Evolutionary conservation across 805 yeast genomes (phyloP).

Genomic region (Sugiyamaella marilandica): DNA sequence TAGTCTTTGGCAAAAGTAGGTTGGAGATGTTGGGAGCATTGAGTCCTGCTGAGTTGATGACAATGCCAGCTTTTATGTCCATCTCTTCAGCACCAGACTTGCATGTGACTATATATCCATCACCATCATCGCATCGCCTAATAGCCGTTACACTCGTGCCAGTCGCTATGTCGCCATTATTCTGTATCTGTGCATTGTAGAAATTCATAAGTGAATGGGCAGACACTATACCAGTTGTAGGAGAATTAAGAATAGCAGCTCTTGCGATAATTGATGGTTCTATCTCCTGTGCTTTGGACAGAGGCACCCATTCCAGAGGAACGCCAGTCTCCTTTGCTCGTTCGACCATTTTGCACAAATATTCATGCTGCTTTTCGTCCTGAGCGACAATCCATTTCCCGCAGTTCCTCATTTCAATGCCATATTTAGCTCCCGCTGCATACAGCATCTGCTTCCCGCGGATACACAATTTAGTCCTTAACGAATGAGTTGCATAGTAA

Average conservation of each 20-base stretch:
- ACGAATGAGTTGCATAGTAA: constrained; percentile 65
- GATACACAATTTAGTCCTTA: constrained; percentile 67
- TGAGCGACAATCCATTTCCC: constrained; percentile 88
- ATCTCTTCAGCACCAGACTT: constrained; percentile 22
- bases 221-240: constrained; percentile 78
- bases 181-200: constrained; percentile 50
- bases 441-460: constrained; percentile 70
- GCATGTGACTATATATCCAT: constrained; percentile 22
- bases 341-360: constrained; percentile 48
- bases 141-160: constrained; percentile 53
- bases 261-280: constrained; percentile 69
- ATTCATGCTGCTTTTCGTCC: constrained; percentile 54
- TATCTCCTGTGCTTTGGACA: constrained; percentile 39
- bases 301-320: constrained; percentile 53
- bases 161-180: constrained; percentile 52
- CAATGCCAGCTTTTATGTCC: constrained; percentile 42
- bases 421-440: constrained; percentile 39
- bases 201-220: constrained; percentile 73
- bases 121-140: constrained; percentile 17
- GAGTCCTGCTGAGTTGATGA: constrained; percentile 77
- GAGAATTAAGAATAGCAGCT: constrained; percentile 61
- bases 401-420: constrained; percentile 56
- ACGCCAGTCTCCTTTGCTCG: constrained; percentile 50
- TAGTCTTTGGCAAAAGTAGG: constrained; percentile 56
- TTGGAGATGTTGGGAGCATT: constrained; percentile 70